Evolutionary conservation across 108 stramenopile genomes (phyloP), one percentile per base, ranked within the genome.

Genomic region (Nitzschia inconspicua): DNA sequence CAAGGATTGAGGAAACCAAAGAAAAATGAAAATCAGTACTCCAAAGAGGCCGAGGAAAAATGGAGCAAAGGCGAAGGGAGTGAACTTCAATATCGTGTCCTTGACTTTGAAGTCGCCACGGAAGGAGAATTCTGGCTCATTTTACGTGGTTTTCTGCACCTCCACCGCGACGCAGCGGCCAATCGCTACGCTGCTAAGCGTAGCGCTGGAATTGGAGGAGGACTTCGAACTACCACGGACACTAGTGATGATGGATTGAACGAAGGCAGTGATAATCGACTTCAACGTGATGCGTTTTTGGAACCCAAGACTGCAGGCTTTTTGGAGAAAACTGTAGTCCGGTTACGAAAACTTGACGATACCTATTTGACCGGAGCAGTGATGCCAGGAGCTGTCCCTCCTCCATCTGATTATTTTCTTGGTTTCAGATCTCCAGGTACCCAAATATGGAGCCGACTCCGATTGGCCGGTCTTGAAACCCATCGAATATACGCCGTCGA

Each of bases 91-190:
- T 90, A 78, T 59, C 69, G 71, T 50, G 70, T 73, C 8, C 47
- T 93, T 23, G 95, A 96, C 64, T 70, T 96, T 31, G 95, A 96
- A 72, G 68, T 82, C 30, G 91, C 90, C 13, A 86, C 90, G 7
- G 84, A 89, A 47, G 95, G 93, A 32, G 91, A 88, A 67, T 96
- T 90, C 55, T 94, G 92, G 89, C 63, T 93, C 58, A 63, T 94
- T 31, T 85, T 94, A 48, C 66, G 86, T 18, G 95, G 95, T 4
- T 89, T 96, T 47, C 47, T 88, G 22, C 72, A 86, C 18, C 75
- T 96, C 27, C 86, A 95, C 57, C 73, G 93, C 23, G 89, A 95
- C 73, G 88, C 84, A 20, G 75, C 76, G 18, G 66, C 65, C 8
- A 88, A 84, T 53, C 65, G 93, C 47, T 89, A 88, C 69, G 86